phyloP scores from a whole-genome alignment of 352 stramenopile species.

The Phytopythium litorale region DNA sequence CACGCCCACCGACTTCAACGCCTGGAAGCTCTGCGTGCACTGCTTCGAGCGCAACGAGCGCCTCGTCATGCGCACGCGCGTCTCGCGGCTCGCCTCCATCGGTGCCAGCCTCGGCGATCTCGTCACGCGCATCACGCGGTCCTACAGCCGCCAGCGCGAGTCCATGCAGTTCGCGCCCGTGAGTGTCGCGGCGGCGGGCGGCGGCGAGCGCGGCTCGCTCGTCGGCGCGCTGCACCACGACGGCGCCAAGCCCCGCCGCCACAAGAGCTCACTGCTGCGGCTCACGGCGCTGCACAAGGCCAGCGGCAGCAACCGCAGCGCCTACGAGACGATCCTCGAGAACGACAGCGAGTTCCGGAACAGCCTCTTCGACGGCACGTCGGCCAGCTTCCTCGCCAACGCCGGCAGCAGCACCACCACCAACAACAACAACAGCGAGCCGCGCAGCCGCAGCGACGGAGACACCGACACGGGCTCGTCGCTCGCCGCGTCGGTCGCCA shows the following conservation, averaged over 20 bases:
- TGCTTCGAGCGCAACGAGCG: conserved; percentile 65
- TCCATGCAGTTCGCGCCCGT: conserved; percentile 27
- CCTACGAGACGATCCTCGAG: conserved; percentile 8
- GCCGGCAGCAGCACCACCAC: neutral
- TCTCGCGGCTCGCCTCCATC: conserved; percentile 49
- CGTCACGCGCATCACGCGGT: conserved; percentile 28
- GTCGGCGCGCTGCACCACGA: neutral
- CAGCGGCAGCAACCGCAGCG: conserved; percentile 7
- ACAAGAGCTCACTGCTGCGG: conserved; percentile 9
- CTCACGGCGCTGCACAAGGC: conserved; percentile 13
- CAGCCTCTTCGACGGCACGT: conserved; percentile 37
- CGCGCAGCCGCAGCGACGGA: conserved; percentile 1
- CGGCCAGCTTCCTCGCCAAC: conserved; percentile 16
- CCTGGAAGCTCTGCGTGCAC: conserved; percentile 52
- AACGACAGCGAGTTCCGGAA: conserved; percentile 18
- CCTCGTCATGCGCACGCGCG: conserved; percentile 48
- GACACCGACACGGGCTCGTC: neutral
- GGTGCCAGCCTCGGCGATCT: conserved; percentile 27
- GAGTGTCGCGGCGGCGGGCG: neutral
- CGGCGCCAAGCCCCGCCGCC: neutral
- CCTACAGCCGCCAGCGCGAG: conserved; percentile 33
- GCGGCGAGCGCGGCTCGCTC: conserved; percentile 1
- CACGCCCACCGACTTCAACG: conserved; percentile 57
- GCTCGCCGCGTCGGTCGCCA: neutral
- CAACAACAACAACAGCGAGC: neutral